Percentiles rank a stretch among this genome's conserved stretches.
Evolutionary conservation across 164 flowering plant species (phyloP).

Genomic region (Stephania yunnanensis): DNA sequence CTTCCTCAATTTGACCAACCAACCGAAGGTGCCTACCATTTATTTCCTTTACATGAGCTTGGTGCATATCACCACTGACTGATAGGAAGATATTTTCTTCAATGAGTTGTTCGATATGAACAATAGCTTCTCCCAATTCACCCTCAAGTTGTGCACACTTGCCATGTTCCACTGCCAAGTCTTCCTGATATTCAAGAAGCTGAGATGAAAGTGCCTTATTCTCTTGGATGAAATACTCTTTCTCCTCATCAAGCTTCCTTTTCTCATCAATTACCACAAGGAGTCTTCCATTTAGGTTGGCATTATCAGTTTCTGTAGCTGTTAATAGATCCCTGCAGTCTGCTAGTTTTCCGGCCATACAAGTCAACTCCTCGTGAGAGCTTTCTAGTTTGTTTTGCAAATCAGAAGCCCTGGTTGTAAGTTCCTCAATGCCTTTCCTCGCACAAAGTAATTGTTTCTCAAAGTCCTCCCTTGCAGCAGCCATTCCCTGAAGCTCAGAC

Average conservation of each 20-base stretch:
- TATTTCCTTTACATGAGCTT: slow-evolving; percentile 33
- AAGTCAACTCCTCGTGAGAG: slow-evolving; percentile 37
- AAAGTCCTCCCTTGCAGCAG: slow-evolving; percentile 40
- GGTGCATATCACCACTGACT: slow-evolving; percentile 36
- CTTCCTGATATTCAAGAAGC: slow-evolving; percentile 35
- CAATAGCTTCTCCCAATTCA: slow-evolving; percentile 40
- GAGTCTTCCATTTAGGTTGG: slow-evolving; percentile 30
- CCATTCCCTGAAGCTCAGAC: slow-evolving; percentile 42
- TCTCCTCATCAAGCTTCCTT: slow-evolving; percentile 42
- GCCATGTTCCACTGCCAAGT: slow-evolving; percentile 24
- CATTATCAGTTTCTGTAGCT: slow-evolving; percentile 38
- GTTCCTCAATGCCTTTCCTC: slow-evolving; percentile 34
- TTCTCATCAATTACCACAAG: slow-evolving; percentile 32
- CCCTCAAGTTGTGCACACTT: slow-evolving; percentile 30
- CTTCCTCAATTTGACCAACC: slow-evolving; percentile 19
- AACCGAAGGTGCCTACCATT: slow-evolving; percentile 18
- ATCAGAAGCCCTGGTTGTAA: slow-evolving; percentile 32
- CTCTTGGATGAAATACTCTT: slow-evolving; percentile 30
- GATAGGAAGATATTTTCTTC: slow-evolving; percentile 48
- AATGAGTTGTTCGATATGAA: slow-evolving; percentile 38
- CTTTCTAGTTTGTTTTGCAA: slow-evolving; percentile 43
- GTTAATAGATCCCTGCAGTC: slow-evolving; percentile 29
- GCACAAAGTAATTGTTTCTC: slow-evolving; percentile 31
- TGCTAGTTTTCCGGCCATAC: slow-evolving; percentile 39
- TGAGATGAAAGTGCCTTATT: slow-evolving; percentile 41